These are phyloP conservation scores for Vaccinium vitisidaea DNA, from an alignment of 148 eudicot species.

Conservation along the genomic window DNA sequence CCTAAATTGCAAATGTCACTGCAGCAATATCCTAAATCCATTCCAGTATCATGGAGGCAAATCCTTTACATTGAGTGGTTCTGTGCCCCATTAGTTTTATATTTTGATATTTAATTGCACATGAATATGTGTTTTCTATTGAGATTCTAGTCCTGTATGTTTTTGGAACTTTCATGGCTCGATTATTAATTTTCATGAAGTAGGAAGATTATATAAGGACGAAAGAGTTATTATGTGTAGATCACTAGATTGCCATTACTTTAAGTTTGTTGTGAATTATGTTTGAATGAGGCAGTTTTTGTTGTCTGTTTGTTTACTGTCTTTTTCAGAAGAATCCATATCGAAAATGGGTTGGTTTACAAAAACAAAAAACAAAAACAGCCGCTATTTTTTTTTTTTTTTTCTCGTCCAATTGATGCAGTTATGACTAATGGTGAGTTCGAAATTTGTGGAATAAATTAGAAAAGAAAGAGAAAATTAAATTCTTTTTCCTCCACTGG, in stretches of 20 bases:
- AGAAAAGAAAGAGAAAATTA: no score
- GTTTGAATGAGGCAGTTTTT: neutral
- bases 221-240: neutral
- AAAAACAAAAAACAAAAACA: no score
- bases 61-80: neutral
- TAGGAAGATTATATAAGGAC: neutral
- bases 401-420: no score
- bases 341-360: no score
- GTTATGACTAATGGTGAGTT: no score
- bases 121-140: neutral
- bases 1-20: neutral
- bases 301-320: no score
- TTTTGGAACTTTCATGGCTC: neutral
- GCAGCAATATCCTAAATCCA: no score
- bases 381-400: no score
- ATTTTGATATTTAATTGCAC: neutral
- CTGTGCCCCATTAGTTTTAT: neutral
- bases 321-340: no score
- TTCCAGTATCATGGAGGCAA: neutral
- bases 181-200: neutral
- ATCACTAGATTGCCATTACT: neutral
- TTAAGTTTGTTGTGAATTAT: neutral
- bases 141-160: neutral
- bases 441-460: no score
- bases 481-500: no score